Conservation (phyloP, 331 rosid genomes). For the Rosa hybrid region DNA sequence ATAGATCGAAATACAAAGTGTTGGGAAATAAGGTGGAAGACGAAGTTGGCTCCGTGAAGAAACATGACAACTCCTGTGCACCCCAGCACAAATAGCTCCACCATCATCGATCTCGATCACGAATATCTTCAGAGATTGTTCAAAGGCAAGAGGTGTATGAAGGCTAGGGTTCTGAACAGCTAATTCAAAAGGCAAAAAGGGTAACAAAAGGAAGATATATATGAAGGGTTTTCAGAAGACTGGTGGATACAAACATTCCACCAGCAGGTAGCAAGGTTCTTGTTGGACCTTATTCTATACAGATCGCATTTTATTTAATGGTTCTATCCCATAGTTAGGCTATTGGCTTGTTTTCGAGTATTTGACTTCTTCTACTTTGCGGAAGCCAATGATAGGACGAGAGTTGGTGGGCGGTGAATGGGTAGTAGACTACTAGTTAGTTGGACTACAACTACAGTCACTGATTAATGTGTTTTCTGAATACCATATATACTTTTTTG, state of each 20-base stretch:
- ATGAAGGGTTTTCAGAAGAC: neutral
- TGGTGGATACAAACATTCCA: slow-evolving; percentile 4
- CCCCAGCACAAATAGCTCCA: slow-evolving; percentile 42
- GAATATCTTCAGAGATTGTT: neutral
- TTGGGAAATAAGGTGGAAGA: slow-evolving; percentile 35
- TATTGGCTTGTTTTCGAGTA: neutral
- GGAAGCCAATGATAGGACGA: neutral
- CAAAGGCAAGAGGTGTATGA: neutral
- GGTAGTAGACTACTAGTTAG: neutral
- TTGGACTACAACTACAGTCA: neutral
- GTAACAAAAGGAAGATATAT: neutral
- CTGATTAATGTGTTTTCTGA: neutral
- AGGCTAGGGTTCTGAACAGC: neutral
- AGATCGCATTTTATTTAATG: neutral
- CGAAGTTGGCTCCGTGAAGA: slow-evolving; percentile 46
- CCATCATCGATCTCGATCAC: slow-evolving; percentile 23
- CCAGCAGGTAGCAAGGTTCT: neutral
- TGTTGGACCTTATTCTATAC: neutral
- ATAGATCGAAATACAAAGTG: slow-evolving; percentile 40
- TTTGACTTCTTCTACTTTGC: neutral
- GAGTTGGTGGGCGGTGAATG: slow-evolving; percentile 1
- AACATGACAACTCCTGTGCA: slow-evolving; percentile 42
- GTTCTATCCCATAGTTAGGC: neutral
- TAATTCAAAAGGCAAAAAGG: neutral
- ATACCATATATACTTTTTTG: too few relatives aligned